Evolutionary conservation across 2,329 filamentous ascomycete species (phyloP), one percentile per base, ranked within the genome.

Genomic region (Microsporum audouinii): DNA sequence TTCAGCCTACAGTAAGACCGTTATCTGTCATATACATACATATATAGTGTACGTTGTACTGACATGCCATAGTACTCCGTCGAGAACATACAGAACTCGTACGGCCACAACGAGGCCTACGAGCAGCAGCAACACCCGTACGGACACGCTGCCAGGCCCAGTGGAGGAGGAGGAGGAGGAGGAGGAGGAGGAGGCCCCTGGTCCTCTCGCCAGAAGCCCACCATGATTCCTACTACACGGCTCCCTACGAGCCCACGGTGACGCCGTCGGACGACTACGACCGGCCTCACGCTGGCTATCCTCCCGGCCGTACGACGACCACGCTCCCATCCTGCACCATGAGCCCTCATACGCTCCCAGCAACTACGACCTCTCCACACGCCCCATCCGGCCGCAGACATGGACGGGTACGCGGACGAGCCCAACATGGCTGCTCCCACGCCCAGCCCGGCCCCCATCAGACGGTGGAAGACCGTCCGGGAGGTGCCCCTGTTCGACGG

Each of bases 401-500:
- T 62, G 27, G 69, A 74, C 53, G 71, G 75, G 66, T 76, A 77
- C 62, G 75, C 78, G 36, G 77, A 79, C 49, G 75, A 77, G 57
- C 65, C 68, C 53, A 69, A 62, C 14, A 36, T 55, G 7, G 61
- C 67, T 17, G 65, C 65, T 1, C 67, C 68, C 2, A 78, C 79
- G 60, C 78, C 81, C 23, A 80, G 79, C 66, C 82, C 79, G 61
- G 82, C 78, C 65, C 82, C 79, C 2, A 85, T 97, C 66, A 87
- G 89, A 73, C 83, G 94, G 72, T 97, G 90, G 89, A 99, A 97
- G 80, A 99, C 94, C 0, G 92, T 99, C 57, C 99, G 97, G 77
- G 90, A 96, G 78, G 92, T 99, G n/a, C 86, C 95, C 69, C 77
- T 99, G 59, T 99, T 96, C 80, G 88, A 95, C 66, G 94, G 94